phyloP scores from a whole-genome alignment of 2,329 filamentous ascomycete species.

The Talaromyces rugulosus region DNA sequence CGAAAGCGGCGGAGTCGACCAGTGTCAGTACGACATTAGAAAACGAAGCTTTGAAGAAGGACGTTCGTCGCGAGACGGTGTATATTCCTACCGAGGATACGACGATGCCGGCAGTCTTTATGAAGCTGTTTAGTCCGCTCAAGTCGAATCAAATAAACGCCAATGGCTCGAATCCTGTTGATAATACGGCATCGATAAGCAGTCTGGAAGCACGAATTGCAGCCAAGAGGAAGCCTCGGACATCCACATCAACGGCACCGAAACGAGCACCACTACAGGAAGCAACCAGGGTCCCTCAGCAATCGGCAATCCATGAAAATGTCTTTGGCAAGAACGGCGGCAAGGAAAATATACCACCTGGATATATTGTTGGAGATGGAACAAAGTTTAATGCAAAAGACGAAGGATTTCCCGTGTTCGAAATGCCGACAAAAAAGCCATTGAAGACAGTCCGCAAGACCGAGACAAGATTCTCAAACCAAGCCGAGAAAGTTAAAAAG shows the following conservation, averaged over 20 bases:
- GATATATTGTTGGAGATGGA: slow-evolving; percentile 18
- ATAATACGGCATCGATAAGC: slow-evolving; percentile 19
- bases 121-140: slow-evolving; percentile 40
- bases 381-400: slow-evolving; percentile 18
- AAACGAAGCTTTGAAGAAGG: slow-evolving; percentile 24
- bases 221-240: slow-evolving; percentile 27
- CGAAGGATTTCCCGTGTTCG: slow-evolving; percentile 10
- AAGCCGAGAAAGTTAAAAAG: neutral
- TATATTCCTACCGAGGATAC: slow-evolving; percentile 42
- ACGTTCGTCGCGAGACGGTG: slow-evolving; percentile 34
- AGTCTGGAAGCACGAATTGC: slow-evolving; percentile 32
- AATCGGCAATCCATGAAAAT: slow-evolving; percentile 39
- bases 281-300: slow-evolving; percentile 36
- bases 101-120: slow-evolving; percentile 39
- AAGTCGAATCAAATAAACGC: slow-evolving; percentile 22
- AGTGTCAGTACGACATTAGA: slow-evolving; percentile 2
- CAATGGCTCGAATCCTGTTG: neutral
- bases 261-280: slow-evolving; percentile 47
- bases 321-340: slow-evolving; percentile 52
- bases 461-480: neutral
- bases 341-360: slow-evolving; percentile 61
- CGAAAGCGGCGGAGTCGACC: slow-evolving; percentile 15
- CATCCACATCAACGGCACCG: slow-evolving; percentile 18
- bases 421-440: slow-evolving; percentile 22
- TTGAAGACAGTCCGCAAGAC: slow-evolving; percentile 12